Evolutionary conservation across 2,329 filamentous ascomycete species (phyloP).

Genomic region (Pestalotiopsis sp.): DNA sequence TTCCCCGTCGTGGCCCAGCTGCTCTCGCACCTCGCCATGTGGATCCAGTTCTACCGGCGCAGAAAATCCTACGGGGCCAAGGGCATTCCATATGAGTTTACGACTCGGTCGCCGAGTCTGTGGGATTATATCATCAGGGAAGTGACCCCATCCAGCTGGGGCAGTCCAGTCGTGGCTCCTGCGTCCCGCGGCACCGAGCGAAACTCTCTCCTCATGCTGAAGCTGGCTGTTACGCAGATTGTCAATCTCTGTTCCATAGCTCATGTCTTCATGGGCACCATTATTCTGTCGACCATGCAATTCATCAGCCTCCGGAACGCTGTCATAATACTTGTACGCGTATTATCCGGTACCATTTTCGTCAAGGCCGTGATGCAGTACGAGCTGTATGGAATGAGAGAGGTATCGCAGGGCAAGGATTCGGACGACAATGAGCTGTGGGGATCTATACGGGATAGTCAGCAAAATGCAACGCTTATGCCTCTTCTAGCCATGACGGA

Average conservation of each 20-base stretch:
- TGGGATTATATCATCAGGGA: neutral
- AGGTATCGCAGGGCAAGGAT: neutral
- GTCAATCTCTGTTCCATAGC: constrained; percentile 2
- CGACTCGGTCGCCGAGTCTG: neutral
- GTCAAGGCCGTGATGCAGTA: neutral
- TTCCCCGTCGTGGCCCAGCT: neutral
- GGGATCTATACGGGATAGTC: too few relatives aligned
- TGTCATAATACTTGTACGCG: neutral
- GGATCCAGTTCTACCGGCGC: neutral
- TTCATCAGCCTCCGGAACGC: neutral
- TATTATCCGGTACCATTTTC: neutral
- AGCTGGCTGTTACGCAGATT: neutral
- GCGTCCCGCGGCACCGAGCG: neutral
- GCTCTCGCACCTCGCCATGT: neutral
- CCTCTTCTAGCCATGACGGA: too few relatives aligned
- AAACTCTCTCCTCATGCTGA: neutral
- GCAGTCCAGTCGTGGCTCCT: neutral
- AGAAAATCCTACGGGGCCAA: neutral
- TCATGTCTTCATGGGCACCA: constrained; percentile 9
- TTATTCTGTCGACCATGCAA: constrained; percentile 1
- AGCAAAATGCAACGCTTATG: too few relatives aligned
- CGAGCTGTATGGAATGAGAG: neutral
- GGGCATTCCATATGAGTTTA: neutral
- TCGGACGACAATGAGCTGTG: neutral
- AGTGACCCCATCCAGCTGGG: neutral